These are phyloP conservation scores for Clitopilus passeckerianus DNA, from an alignment of 768 basidiomycete genomes.

Conservation along the genomic window DNA sequence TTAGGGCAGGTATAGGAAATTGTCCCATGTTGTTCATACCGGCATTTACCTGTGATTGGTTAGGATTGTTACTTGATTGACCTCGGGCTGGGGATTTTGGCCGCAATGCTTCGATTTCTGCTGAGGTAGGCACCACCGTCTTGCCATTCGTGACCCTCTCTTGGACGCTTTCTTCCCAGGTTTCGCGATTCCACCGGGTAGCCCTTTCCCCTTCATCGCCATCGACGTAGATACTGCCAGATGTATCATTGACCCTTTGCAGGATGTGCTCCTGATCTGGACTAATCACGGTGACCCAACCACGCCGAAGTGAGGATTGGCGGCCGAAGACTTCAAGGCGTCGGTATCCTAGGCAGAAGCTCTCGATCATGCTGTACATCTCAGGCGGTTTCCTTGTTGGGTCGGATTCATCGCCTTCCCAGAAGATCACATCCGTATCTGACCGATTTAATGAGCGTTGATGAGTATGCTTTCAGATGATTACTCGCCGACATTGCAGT, in stretches of 20 bases:
- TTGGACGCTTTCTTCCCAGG: conserved; percentile 61
- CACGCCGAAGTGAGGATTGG: conserved; percentile 66
- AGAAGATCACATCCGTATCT: conserved; percentile 97
- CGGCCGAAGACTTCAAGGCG: conserved; percentile 88
- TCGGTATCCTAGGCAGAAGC: conserved; percentile 92
- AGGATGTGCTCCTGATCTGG: conserved; percentile 57
- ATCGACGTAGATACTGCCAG: conserved; percentile 29
- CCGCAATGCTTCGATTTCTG: conserved; percentile 79
- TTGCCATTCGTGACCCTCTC: conserved; percentile 51
- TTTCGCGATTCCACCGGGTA: conserved; percentile 53
- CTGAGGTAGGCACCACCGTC: conserved; percentile 63
- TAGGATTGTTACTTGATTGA: conserved; percentile 13
- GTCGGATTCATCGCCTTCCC: conserved; percentile 88
- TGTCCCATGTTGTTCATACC: conserved; percentile 14
- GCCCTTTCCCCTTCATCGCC: conserved; percentile 38
- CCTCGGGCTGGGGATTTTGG: conserved; percentile 77
- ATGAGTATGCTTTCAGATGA: conserved; percentile 2
- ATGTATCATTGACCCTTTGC: conserved; percentile 23
- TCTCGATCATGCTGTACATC: conserved; percentile 94
- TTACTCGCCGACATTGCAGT: conserved; percentile 89
- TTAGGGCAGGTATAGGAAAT: conserved; percentile 10
- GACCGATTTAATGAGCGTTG: not conserved
- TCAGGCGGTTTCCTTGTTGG: conserved; percentile 90
- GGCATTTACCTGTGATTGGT: conserved; percentile 12
- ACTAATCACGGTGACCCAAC: conserved; percentile 87